These are phyloP conservation scores for Phyllosticta citribraziliensis DNA, from an alignment of 2,329 filamentous ascomycete genomes.

Conservation along the genomic window DNA sequence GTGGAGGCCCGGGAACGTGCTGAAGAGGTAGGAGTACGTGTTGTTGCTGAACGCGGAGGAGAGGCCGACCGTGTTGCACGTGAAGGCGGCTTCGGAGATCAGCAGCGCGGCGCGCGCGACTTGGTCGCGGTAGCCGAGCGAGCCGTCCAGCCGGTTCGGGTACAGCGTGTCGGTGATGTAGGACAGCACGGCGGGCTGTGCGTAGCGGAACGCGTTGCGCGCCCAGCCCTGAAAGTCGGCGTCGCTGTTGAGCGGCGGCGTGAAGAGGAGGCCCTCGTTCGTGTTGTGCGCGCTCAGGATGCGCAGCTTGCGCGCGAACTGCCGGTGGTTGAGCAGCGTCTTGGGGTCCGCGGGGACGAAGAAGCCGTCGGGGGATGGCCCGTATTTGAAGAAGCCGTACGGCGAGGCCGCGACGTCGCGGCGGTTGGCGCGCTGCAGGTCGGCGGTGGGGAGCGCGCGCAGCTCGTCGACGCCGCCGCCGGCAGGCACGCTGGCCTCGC, in stretches of 20 bases:
- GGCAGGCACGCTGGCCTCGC: too few species aligned
- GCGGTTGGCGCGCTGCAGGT: slow-evolving; percentile 25
- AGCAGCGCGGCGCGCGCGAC: slow-evolving; percentile 34
- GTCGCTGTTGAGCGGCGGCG: slow-evolving; percentile 12
- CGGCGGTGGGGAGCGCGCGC: slow-evolving; percentile 21
- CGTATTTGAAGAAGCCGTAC: slow-evolving; percentile 26
- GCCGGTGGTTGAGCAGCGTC: slow-evolving; percentile 24
- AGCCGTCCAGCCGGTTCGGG: slow-evolving; percentile 39
- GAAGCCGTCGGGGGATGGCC: slow-evolving; percentile 25
- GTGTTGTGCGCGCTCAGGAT: slow-evolving; percentile 35
- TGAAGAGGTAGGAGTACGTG: slow-evolving; percentile 45
- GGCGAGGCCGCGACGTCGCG: slow-evolving; percentile 20
- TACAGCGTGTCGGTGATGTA: slow-evolving; percentile 39
- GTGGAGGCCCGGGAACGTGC: slow-evolving; percentile 44
- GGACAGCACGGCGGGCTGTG: slow-evolving; percentile 24
- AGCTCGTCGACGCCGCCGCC: slow-evolving; percentile 22
- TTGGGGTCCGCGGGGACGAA: slow-evolving; percentile 24
- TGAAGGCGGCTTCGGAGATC: slow-evolving; percentile 36
- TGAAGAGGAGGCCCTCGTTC: slow-evolving; percentile 33
- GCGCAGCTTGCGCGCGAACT: slow-evolving; percentile 25
- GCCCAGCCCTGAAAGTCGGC: slow-evolving; percentile 21
- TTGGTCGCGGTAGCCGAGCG: slow-evolving; percentile 36
- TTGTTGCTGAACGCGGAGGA: slow-evolving; percentile 36
- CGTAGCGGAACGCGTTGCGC: slow-evolving; percentile 18
- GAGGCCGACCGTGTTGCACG: slow-evolving; percentile 45